Evolutionary conservation across 2,329 filamentous ascomycete species (phyloP).

Genomic region (Ophiocordyceps camponoti-rufipedis): DNA sequence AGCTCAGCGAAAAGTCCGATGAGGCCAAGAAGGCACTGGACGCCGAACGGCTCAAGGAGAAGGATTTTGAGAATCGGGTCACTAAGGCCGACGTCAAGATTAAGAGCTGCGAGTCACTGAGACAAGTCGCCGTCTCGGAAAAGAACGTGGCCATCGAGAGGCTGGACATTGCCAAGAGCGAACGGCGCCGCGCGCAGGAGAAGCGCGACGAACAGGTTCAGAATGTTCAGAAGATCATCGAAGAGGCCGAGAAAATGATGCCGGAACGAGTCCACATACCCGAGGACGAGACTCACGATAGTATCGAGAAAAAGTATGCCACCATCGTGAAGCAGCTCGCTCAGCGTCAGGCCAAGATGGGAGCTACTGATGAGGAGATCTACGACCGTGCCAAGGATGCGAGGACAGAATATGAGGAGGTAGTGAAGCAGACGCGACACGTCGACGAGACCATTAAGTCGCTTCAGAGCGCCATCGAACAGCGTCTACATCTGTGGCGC

Average conservation of each 20-base stretch:
- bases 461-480: constrained; percentile 41
- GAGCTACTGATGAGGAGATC: constrained; percentile 48
- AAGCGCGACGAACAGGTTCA: constrained; percentile 27
- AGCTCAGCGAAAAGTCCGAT: constrained; percentile 25
- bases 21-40: constrained; percentile 18
- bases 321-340: constrained; percentile 40
- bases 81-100: constrained; percentile 37
- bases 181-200: constrained; percentile 24
- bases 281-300: constrained; percentile 41
- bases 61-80: constrained; percentile 26
- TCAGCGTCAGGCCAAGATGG: constrained; percentile 35
- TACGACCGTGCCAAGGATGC: constrained; percentile 26
- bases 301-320: constrained; percentile 33
- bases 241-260: constrained; percentile 34
- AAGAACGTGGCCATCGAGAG: constrained; percentile 43
- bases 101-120: constrained; percentile 25
- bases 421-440: constrained; percentile 21
- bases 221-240: constrained; percentile 32
- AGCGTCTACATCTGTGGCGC: constrained; percentile 60
- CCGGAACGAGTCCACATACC: constrained; percentile 41
- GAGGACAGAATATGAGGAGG: constrained; percentile 22
- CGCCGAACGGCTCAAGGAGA: constrained; percentile 15
- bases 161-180: constrained; percentile 27
- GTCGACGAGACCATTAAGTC: constrained; percentile 20
- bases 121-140: constrained; percentile 33